Evolutionary conservation across 306 rosid genomes (phyloP).

Genomic region (Cicer chorassanicum): DNA sequence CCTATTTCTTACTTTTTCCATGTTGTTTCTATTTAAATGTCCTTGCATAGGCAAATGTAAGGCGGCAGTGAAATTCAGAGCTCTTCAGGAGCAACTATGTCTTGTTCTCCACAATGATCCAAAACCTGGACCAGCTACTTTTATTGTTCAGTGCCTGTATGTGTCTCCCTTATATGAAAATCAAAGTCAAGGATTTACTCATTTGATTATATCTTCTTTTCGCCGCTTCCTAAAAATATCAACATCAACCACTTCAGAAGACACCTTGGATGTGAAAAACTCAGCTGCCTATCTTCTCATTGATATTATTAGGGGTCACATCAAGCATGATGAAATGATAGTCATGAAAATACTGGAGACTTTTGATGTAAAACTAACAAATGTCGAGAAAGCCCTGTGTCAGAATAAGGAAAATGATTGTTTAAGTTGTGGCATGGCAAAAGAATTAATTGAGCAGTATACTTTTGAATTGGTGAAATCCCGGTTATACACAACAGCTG

Average conservation of each 20-base stretch:
- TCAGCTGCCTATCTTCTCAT: conserved; percentile 73
- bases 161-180: conserved; percentile 74
- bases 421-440: conserved; percentile 58
- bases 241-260: conserved; percentile 48
- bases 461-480: conserved; percentile 63
- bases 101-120: conserved; percentile 82
- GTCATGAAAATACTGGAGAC: conserved; percentile 72
- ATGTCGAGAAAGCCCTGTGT: conserved; percentile 69
- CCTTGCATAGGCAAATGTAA: conserved; percentile 76
- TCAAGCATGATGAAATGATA: conserved; percentile 73
- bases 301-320: conserved; percentile 70
- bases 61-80: conserved; percentile 86
- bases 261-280: conserved; percentile 59
- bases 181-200: conserved; percentile 80
- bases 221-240: conserved; percentile 67
- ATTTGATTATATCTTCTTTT: conserved; percentile 77
- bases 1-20: conserved; percentile 38
- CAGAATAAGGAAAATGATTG: conserved; percentile 49
- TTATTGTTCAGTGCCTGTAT: conserved; percentile 77
- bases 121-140: conserved; percentile 84
- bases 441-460: conserved; percentile 63
- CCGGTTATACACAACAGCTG: conserved; percentile 71
- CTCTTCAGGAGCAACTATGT: conserved; percentile 80
- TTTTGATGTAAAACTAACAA: conserved; percentile 65
- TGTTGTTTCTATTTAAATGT: conserved; percentile 48